Evolutionary conservation across 2,329 filamentous ascomycete species (phyloP).

Genomic region (Xylariaceae sp.): DNA sequence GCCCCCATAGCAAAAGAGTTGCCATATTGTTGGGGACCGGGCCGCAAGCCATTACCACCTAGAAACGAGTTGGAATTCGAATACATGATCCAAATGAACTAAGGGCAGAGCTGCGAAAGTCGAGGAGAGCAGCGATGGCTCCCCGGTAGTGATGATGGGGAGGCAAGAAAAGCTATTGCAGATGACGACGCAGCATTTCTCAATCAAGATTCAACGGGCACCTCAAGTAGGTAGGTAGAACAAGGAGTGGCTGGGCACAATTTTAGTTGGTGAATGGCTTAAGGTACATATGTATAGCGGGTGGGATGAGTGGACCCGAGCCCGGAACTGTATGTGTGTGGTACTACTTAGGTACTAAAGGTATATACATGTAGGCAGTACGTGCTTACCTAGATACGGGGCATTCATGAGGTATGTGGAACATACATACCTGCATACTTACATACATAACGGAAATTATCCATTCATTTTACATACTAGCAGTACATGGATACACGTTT

Average conservation of each 20-base stretch:
- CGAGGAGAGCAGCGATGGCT: conserved; percentile 29
- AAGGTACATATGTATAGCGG: too few species aligned
- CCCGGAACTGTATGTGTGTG: neutral
- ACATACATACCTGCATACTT: too few species aligned
- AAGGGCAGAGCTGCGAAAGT: conserved; percentile 13
- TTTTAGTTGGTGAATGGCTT: conserved; percentile 4
- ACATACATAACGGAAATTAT: too few species aligned
- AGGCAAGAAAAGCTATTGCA: conserved; percentile 20
- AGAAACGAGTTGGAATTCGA: conserved; percentile 86
- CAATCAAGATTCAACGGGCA: conserved; percentile 2
- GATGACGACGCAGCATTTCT: conserved; percentile 22
- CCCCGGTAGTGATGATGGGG: conserved; percentile 26
- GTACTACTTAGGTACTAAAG: too few species aligned
- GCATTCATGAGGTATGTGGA: too few species aligned
- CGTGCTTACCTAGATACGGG: too few species aligned
- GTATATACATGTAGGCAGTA: too few species aligned
- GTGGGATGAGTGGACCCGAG: neutral
- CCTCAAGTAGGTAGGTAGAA: conserved; percentile 1
- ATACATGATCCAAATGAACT: conserved; percentile 65
- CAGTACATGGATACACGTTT: too few species aligned
- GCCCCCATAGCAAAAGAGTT: conserved; percentile 50
- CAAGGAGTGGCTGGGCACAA: conserved; percentile 30
- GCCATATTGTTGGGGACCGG: conserved; percentile 63
- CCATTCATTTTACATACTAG: too few species aligned
- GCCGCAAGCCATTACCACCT: conserved; percentile 75